Evolutionary conservation across 169 alveolate genomes (phyloP).

Genomic region (Besnoitia besnoiti): DNA sequence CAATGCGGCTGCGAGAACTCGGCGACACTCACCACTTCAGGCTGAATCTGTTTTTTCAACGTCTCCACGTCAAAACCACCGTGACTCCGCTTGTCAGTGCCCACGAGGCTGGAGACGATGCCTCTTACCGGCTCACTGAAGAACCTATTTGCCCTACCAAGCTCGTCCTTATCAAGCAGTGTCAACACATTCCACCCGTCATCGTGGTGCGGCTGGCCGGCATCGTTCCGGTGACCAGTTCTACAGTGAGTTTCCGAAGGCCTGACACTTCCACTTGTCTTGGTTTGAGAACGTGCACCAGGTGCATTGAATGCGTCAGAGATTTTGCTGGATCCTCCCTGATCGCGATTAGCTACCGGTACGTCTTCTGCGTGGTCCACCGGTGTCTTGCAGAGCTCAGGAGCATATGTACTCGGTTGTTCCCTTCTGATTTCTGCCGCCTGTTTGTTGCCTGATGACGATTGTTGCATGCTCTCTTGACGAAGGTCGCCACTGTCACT

Average conservation of each 20-base stretch:
- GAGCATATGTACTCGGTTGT: background rate
- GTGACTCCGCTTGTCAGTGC: background rate
- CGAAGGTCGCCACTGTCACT: background rate
- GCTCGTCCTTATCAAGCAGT: background rate
- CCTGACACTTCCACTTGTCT: too few relatives aligned
- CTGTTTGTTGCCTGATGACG: background rate
- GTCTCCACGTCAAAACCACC: background rate
- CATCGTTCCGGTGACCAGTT: too few relatives aligned
- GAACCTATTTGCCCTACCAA: background rate
- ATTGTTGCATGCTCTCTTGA: background rate
- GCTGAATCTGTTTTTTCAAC: constrained; percentile 4
- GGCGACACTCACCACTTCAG: constrained; percentile 11
- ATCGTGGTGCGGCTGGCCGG: background rate
- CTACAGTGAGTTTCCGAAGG: too few relatives aligned
- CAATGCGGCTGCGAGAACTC: background rate
- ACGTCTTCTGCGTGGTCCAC: background rate
- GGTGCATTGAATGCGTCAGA: too few relatives aligned
- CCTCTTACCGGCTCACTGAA: background rate
- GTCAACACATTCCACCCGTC: background rate
- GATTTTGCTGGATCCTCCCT: too few relatives aligned
- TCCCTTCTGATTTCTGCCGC: background rate
- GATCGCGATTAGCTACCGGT: too few relatives aligned
- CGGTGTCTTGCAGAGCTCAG: background rate
- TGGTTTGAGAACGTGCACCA: too few relatives aligned
- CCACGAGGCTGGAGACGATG: background rate